Base-by-base conservation (phyloP, 495 filamentous ascomycete genomes). In the Hyaloscypha variabilis region DNA sequence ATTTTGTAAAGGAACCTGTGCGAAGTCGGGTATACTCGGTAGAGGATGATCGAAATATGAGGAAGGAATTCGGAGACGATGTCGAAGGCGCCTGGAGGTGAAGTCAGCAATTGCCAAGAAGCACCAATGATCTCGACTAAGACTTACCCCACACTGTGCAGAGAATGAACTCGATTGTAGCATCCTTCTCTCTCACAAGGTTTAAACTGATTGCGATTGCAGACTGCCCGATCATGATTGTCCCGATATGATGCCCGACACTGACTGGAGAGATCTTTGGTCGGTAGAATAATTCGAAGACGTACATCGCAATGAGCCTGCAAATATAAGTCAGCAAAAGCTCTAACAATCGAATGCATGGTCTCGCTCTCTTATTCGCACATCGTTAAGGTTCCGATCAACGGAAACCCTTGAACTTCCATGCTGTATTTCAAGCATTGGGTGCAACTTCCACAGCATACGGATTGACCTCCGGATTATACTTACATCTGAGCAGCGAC, bases 51-150 rank as follows among this genome's bases (percentile, higher is more conserved):
- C 23, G 80, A 77, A 56, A 82, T 60, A 42, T 83, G 81, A 1
- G 81, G 81, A 57, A 80, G 77, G 66, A 82, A 79, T 66, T 83
- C 81, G 36, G 77, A 79, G 8, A 83, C 66, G 26, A 81, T 78
- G 61, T 82, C 80, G 64, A 83, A 82, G 13, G 79, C 81, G 21
- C 80, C 81, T 83, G 50, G 11, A 1, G 19, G 29, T 24, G 23
- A 25, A 17, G 39, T 46, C 39, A 46, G 39, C 39, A 19, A 46
- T 14, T 46, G 39, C 4, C 39, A 53, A 13, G 8, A 3, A 19
- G 3, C 19, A 17, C 24, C 51, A 25, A 54, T n/a, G 51, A 1
- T 28, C 11, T 54, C 26, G 25, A 54, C 25, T 54, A 54, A 58
- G 24, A 69, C 71, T 67, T 72, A 82, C 80, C 81, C 81, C 81